Evolutionary conservation across 2,329 filamentous ascomycete species (phyloP).

Genomic region (Dissoconium aciculare): DNA sequence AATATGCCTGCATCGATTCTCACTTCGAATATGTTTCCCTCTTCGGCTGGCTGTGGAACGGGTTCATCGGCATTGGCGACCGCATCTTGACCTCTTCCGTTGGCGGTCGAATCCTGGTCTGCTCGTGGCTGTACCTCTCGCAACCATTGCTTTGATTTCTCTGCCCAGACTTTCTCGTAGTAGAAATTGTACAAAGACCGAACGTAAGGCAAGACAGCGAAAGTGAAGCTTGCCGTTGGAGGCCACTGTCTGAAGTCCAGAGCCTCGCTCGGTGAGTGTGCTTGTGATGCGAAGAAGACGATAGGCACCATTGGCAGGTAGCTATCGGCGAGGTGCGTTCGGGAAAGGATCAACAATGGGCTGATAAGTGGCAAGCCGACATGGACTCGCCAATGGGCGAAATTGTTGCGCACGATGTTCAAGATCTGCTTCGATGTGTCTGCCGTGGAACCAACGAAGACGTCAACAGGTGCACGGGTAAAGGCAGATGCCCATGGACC

Average conservation of each 20-base stretch:
- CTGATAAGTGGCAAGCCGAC: conserved; percentile 54
- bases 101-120: conserved; percentile 20
- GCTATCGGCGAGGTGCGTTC: conserved; percentile 48
- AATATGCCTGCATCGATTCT: conserved; percentile 27
- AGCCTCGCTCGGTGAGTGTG: conserved; percentile 27
- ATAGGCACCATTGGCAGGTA: conserved; percentile 49
- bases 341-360: conserved; percentile 50
- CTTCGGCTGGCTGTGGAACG: conserved; percentile 7
- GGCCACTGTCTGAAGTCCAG: conserved; percentile 48
- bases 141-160: conserved; percentile 45
- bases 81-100: conserved; percentile 10
- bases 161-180: conserved; percentile 45
- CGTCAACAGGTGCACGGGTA: conserved; percentile 13
- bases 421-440: conserved; percentile 9
- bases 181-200: conserved; percentile 48
- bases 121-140: conserved; percentile 45
- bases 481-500: conserved; percentile 22
- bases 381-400: conserved; percentile 37
- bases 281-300: conserved; percentile 43
- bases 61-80: conserved; percentile 8
- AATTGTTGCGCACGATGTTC: conserved; percentile 14
- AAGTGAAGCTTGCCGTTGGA: conserved; percentile 49
- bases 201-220: conserved; percentile 51
- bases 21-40: conserved; percentile 22
- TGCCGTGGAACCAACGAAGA: conserved; percentile 10